Evolutionary conservation across 768 basidiomycete species (phyloP).

Genomic region (Daedaleopsis nitida): DNA sequence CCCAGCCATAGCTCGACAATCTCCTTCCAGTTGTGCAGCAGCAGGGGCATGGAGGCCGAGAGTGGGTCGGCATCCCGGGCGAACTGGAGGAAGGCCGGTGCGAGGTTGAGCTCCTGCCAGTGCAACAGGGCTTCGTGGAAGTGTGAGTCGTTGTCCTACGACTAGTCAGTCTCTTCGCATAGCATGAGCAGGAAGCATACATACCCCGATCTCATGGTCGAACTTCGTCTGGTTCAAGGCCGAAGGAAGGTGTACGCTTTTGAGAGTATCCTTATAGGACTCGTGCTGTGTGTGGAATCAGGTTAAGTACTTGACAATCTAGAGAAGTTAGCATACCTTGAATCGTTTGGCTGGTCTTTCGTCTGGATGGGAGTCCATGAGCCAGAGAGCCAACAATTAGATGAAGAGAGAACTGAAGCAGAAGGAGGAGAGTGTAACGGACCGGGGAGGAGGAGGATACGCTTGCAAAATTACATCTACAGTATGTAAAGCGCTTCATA

Average conservation of each 20-base stretch:
- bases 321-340: slow-evolving; percentile 24
- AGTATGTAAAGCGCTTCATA: no score
- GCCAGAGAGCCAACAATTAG: no score
- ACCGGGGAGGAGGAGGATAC: no score
- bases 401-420: not conserved
- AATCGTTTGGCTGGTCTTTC: slow-evolving; percentile 30
- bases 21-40: slow-evolving; percentile 78
- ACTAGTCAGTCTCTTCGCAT: not conserved
- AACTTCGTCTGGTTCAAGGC: slow-evolving; percentile 52
- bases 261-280: slow-evolving; percentile 68
- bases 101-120: slow-evolving; percentile 80
- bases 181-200: not conserved
- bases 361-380: slow-evolving; percentile 15
- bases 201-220: slow-evolving; percentile 60
- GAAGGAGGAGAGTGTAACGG: not conserved
- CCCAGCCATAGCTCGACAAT: slow-evolving; percentile 66
- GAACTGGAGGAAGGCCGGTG: slow-evolving; percentile 73
- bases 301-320: not conserved
- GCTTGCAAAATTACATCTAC: no score
- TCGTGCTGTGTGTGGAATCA: slow-evolving; percentile 62
- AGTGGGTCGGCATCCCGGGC: slow-evolving; percentile 60
- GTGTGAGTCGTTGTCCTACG: slow-evolving; percentile 75
- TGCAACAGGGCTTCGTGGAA: slow-evolving; percentile 74
- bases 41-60: slow-evolving; percentile 75
- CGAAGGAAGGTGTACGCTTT: slow-evolving; percentile 73